phyloP scores from a whole-genome alignment of 495 filamentous ascomycete species.

The Penicillium arizonense region DNA sequence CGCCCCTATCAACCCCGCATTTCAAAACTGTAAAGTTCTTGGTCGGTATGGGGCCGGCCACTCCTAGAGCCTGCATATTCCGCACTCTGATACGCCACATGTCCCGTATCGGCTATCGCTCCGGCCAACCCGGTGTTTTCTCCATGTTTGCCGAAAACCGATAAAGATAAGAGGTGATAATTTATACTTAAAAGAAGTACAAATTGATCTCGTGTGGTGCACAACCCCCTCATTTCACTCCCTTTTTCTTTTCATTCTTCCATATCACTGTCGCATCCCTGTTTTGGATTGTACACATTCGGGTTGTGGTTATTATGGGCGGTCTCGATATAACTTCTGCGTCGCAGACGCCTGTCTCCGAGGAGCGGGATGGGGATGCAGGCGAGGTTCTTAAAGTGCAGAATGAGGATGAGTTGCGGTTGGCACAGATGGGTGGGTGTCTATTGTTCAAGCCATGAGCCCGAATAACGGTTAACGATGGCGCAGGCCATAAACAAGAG shows the following conservation, averaged over 20 bases:
- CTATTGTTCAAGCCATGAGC: neutral
- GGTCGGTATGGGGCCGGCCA: neutral
- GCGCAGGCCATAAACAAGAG: slow-evolving; percentile 40
- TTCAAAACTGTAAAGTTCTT: too few species aligned
- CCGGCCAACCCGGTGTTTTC: slow-evolving; percentile 18
- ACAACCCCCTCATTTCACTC: neutral
- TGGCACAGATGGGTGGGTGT: slow-evolving; percentile 42
- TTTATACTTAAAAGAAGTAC: slow-evolving; percentile 3
- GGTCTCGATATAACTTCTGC: slow-evolving; percentile 3
- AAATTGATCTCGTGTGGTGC: neutral
- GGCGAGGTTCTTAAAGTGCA: slow-evolving; percentile 16
- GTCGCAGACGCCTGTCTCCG: neutral
- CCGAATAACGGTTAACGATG: neutral
- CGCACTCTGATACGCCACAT: slow-evolving; percentile 13
- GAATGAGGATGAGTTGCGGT: slow-evolving; percentile 37
- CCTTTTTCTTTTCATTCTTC: neutral
- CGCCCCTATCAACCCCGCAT: too few species aligned
- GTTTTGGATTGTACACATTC: neutral
- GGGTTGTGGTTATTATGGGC: slow-evolving; percentile 3
- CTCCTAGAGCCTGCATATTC: neutral
- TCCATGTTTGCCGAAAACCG: slow-evolving; percentile 4
- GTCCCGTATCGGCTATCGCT: slow-evolving; percentile 9
- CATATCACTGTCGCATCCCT: too few species aligned
- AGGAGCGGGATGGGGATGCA: neutral
- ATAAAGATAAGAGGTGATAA: slow-evolving; percentile 13